Evolutionary conservation across 257 asterid species (phyloP).

Genomic region (Schizonepeta tenuifolia): DNA sequence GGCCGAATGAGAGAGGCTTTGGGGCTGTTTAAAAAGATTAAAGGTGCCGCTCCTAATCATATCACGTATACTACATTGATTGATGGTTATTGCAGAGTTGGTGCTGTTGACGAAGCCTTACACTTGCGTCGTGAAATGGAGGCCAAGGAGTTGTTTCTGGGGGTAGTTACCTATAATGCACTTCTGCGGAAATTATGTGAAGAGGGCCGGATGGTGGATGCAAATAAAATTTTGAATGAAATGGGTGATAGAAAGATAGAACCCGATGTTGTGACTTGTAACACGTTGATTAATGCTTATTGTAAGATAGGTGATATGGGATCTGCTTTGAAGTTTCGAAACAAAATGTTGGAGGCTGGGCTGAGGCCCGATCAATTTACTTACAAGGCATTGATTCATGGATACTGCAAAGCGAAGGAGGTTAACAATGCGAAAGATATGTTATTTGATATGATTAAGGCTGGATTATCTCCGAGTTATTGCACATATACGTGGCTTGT

Average conservation of each 20-base stretch:
- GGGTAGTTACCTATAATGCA: conserved; percentile 79
- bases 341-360: conserved; percentile 80
- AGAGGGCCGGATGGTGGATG: conserved; percentile 73
- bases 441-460: conserved; percentile 59
- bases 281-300: conserved; percentile 86
- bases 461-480: conserved; percentile 67
- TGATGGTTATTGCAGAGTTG: conserved; percentile 80
- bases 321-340: conserved; percentile 68
- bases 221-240: conserved; percentile 63
- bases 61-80: conserved; percentile 85
- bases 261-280: conserved; percentile 79
- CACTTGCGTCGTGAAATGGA: conserved; percentile 61
- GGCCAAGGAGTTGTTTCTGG: conserved; percentile 64
- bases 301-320: conserved; percentile 83
- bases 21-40: conserved; percentile 69
- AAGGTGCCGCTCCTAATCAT: conserved; percentile 63
- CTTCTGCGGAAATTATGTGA: conserved; percentile 79
- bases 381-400: conserved; percentile 79
- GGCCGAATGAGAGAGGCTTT: conserved; percentile 91
- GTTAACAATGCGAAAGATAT: conserved; percentile 59
- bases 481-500: conserved; percentile 74
- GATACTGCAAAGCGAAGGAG: conserved; percentile 68
- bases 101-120: conserved; percentile 67
- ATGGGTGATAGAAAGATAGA: conserved; percentile 69
- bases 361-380: conserved; percentile 74